These are phyloP conservation scores for Geotrichum bryndzae DNA, from an alignment of 1,139 yeast species.

Conservation along the genomic window DNA sequence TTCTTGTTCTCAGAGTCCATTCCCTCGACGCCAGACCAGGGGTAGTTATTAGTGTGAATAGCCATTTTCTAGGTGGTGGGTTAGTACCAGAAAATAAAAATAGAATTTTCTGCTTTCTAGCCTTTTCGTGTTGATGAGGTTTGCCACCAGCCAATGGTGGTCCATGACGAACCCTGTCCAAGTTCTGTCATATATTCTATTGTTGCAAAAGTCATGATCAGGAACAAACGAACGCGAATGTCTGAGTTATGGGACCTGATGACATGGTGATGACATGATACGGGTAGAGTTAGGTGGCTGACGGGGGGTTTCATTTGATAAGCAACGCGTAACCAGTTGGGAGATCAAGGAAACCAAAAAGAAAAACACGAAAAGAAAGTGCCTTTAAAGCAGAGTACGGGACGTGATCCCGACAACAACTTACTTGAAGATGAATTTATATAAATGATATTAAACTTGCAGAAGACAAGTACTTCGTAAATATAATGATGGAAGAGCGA, in stretches of 20 bases:
- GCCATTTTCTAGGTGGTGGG: conserved; percentile 1
- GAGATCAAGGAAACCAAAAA: not conserved
- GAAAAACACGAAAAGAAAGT: not conserved
- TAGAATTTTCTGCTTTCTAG: not conserved
- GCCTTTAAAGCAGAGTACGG: not conserved
- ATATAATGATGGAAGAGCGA: not conserved
- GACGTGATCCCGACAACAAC: not conserved
- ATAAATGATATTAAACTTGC: not conserved
- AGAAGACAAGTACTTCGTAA: not conserved
- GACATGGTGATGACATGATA: not conserved
- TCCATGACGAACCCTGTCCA: not conserved
- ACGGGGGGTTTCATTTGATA: not conserved
- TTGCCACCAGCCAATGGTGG: not conserved
- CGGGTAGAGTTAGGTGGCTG: not conserved
- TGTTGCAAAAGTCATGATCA: not conserved
- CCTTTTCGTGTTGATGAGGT: not conserved
- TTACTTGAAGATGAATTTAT: not conserved
- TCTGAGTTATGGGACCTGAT: not conserved
- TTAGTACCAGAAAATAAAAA: not conserved
- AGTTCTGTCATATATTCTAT: not conserved
- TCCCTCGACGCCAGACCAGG: conserved; percentile 15
- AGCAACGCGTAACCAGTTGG: not conserved
- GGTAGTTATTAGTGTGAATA: conserved; percentile 10
- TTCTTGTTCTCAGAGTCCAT: conserved; percentile 13
- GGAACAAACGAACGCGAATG: not conserved